Percentiles rank a stretch among this genome's conserved stretches.
phyloP scores from a whole-genome alignment of 2,329 filamentous ascomycete species.

The Ophiostoma pallidulum region DNA sequence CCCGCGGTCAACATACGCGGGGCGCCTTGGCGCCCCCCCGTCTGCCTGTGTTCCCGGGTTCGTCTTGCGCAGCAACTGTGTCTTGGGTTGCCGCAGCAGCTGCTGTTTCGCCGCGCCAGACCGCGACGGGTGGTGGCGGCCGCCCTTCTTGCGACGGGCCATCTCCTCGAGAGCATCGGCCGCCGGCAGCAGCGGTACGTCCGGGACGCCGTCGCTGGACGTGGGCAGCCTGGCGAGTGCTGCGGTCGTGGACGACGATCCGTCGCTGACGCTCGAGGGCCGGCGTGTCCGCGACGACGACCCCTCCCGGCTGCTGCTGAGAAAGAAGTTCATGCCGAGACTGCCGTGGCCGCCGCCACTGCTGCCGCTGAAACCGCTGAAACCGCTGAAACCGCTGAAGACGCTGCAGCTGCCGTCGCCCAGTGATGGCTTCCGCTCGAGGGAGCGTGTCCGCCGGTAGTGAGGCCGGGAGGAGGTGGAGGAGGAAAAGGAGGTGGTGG shows the following conservation, averaged over 20 bases:
- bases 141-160: background rate
- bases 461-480: background rate
- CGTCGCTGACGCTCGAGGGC: slow-evolving; percentile 1
- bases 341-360: background rate
- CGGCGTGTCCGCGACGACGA: slow-evolving; percentile 6
- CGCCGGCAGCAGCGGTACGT: background rate
- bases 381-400: background rate
- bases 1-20: slow-evolving; percentile 31
- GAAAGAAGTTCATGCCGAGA: slow-evolving; percentile 8
- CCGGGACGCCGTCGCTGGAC: no score
- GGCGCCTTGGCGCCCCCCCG: slow-evolving; percentile 5
- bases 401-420: slow-evolving; percentile 2
- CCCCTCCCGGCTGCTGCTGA: slow-evolving; percentile 14
- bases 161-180: slow-evolving; percentile 4
- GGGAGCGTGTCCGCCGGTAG: slow-evolving; percentile 4
- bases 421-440: slow-evolving; percentile 7
- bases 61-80: background rate
- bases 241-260: background rate
- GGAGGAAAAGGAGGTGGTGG: background rate
- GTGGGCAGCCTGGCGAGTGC: no score
- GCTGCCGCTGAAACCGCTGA: background rate
- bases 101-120: no score
- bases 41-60: background rate
- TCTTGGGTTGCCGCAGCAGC: background rate
- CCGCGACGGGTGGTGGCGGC: no score